Percentiles rank a stretch among this genome's conserved stretches.
These are phyloP conservation scores for Penicillium steckii DNA, from an alignment of 495 filamentous ascomycete genomes.

Conservation along the genomic window DNA sequence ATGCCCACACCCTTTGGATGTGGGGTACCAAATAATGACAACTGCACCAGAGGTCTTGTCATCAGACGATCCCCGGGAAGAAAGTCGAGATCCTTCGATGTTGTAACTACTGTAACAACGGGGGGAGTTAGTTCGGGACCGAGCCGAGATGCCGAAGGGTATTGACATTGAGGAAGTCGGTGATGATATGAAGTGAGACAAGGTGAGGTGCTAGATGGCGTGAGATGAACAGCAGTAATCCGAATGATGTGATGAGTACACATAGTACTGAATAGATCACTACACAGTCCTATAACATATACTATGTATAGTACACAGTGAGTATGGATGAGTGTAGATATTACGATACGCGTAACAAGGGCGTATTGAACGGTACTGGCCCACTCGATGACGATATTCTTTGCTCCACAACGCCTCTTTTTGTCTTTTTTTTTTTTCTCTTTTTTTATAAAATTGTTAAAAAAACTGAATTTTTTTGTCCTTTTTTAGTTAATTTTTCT, in stretches of 20 bases:
- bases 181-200: neutral
- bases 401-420: slow-evolving; percentile 8
- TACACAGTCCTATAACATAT: too few relatives aligned
- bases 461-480: slow-evolving; percentile 8
- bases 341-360: neutral
- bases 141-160: neutral
- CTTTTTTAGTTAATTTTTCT: slow-evolving; percentile 2
- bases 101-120: neutral
- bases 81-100: slow-evolving; percentile 4
- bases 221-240: too few relatives aligned
- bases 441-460: too few relatives aligned
- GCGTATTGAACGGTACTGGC: neutral
- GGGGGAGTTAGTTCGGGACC: neutral
- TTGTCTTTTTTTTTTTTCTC: slow-evolving; percentile 3
- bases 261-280: too few relatives aligned
- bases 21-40: slow-evolving; percentile 14
- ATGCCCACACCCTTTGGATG: slow-evolving; percentile 14
- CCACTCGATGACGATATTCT: slow-evolving; percentile 7
- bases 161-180: neutral
- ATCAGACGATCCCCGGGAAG: slow-evolving; percentile 15
- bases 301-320: neutral
- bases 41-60: neutral
- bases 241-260: too few relatives aligned
- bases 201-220: neutral
- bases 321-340: neutral